These are phyloP conservation scores for Pulveroboletus sp. DNA, from an alignment of 768 basidiomycete species.

Conservation along the genomic window DNA sequence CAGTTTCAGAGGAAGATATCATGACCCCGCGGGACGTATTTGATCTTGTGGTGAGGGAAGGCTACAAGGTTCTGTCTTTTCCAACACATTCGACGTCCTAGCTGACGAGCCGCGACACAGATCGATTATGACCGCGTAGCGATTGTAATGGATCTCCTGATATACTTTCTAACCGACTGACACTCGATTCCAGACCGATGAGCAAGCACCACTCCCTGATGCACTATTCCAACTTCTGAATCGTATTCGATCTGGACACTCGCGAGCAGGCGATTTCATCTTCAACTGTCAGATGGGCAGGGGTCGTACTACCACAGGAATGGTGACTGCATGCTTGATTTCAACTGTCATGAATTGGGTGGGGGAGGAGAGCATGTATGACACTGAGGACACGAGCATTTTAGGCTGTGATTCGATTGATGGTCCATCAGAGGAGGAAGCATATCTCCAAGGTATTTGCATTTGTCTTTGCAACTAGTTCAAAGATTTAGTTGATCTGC, in stretches of 20 bases:
- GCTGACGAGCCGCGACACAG: slow-evolving; percentile 33
- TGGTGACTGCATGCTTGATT: slow-evolving; percentile 86
- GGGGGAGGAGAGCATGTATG: slow-evolving; percentile 38
- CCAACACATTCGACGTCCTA: not conserved
- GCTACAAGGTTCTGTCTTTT: slow-evolving; percentile 49
- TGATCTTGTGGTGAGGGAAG: slow-evolving; percentile 67
- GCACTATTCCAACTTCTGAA: slow-evolving; percentile 77
- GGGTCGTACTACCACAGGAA: slow-evolving; percentile 91
- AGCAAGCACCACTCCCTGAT: slow-evolving; percentile 90
- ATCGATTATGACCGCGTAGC: slow-evolving; percentile 88
- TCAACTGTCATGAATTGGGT: slow-evolving; percentile 67
- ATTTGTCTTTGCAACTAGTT: not conserved
- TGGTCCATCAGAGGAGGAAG: slow-evolving; percentile 83
- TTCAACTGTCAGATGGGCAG: slow-evolving; percentile 99
- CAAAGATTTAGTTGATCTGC: slow-evolving; percentile 2
- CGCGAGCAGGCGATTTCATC: slow-evolving; percentile 69
- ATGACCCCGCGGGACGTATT: slow-evolving; percentile 86
- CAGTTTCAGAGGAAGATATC: slow-evolving; percentile 73
- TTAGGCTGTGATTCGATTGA: slow-evolving; percentile 67
- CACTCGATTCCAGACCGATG: slow-evolving; percentile 72
- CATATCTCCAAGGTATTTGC: slow-evolving; percentile 73
- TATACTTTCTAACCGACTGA: slow-evolving; percentile 1
- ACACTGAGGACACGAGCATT: slow-evolving; percentile 33
- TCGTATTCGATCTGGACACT: slow-evolving; percentile 57
- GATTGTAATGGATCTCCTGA: slow-evolving; percentile 53